These are phyloP conservation scores for Aspergillus alliaceus DNA, from an alignment of 2,329 filamentous ascomycete genomes.

Conservation along the genomic window DNA sequence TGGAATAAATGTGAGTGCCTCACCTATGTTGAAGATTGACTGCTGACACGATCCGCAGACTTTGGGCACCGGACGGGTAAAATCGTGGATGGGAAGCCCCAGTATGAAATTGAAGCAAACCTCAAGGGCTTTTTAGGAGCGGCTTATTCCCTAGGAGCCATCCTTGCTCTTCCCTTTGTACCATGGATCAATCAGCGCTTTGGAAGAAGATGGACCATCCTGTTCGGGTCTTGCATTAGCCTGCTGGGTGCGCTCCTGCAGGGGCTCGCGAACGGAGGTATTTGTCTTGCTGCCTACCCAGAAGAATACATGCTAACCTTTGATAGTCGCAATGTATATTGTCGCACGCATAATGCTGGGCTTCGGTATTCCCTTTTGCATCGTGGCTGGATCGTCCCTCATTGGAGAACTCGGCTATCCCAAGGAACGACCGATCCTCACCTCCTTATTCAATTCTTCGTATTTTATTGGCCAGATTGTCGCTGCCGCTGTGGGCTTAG, in stretches of 20 bases:
- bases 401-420: slow-evolving; percentile 63
- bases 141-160: slow-evolving; percentile 60
- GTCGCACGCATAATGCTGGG: slow-evolving; percentile 61
- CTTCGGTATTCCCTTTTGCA: slow-evolving; percentile 61
- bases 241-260: slow-evolving; percentile 58
- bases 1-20: slow-evolving; percentile 39
- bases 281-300: slow-evolving; percentile 8
- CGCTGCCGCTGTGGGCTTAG: slow-evolving; percentile 29
- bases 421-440: slow-evolving; percentile 60
- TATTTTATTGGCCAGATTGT: slow-evolving; percentile 31
- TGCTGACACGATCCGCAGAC: slow-evolving; percentile 15
- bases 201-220: slow-evolving; percentile 59
- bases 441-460: slow-evolving; percentile 60
- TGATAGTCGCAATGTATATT: slow-evolving; percentile 58
- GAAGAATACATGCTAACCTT: not conserved
- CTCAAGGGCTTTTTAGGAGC: slow-evolving; percentile 56
- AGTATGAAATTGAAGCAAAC: slow-evolving; percentile 21
- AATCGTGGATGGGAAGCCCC: slow-evolving; percentile 12
- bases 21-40: not conserved
- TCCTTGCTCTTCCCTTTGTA: slow-evolving; percentile 59
- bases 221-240: slow-evolving; percentile 57
- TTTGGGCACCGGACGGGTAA: slow-evolving; percentile 24
- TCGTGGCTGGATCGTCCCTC: slow-evolving; percentile 58
- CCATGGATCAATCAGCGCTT: slow-evolving; percentile 56
- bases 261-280: slow-evolving; percentile 51